phyloP scores from a whole-genome alignment of 352 stramenopile genomes.

The Pythium plurisporium region DNA sequence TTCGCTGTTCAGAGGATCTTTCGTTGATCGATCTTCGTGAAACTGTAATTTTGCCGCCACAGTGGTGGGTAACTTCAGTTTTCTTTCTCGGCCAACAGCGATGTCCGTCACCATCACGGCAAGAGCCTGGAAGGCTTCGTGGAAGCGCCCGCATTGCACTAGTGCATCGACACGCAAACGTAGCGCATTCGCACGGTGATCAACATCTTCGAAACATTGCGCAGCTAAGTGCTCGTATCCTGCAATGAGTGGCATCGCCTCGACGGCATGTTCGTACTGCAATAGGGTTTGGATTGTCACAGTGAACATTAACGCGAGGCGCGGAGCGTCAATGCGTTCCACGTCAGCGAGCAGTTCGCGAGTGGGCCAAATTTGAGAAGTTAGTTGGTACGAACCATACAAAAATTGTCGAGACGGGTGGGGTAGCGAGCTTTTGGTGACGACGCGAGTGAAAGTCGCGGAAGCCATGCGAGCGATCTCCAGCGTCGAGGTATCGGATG shows the following conservation, averaged over 20 bases:
- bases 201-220: constrained; percentile 38
- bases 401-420: constrained; percentile 55
- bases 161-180: constrained; percentile 49
- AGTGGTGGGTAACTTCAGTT: background rate
- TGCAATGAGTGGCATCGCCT: constrained; percentile 52
- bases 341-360: constrained; percentile 40
- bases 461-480: constrained; percentile 69
- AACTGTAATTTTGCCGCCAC: constrained; percentile 16
- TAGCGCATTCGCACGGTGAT: constrained; percentile 49
- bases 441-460: constrained; percentile 50
- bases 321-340: constrained; percentile 36
- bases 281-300: constrained; percentile 50
- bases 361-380: constrained; percentile 54
- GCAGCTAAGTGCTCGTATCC: constrained; percentile 46
- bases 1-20: constrained; percentile 9
- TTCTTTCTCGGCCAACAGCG: background rate
- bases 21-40: constrained; percentile 10
- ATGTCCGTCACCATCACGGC: constrained; percentile 26
- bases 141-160: constrained; percentile 42
- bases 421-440: constrained; percentile 45
- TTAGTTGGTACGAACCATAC: constrained; percentile 51
- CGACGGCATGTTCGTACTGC: constrained; percentile 40
- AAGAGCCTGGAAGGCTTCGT: constrained; percentile 43
- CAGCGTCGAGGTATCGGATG: constrained; percentile 32
- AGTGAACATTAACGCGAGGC: constrained; percentile 33